phyloP scores from a whole-genome alignment of 805 yeast genomes.

The Schizosaccharomyces japonicus region DNA sequence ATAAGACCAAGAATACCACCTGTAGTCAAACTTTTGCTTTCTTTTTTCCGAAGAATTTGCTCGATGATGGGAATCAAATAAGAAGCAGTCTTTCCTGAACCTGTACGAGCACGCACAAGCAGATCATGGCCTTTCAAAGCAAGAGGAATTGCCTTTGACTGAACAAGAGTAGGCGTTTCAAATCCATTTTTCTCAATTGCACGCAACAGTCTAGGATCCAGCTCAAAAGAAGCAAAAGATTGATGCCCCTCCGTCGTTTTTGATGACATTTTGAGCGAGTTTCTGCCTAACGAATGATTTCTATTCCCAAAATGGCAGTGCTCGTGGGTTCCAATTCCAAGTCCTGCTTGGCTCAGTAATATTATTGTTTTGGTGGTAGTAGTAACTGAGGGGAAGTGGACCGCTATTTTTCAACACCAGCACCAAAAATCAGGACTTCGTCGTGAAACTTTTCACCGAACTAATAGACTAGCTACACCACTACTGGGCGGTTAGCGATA shows the following conservation, averaged over 20 bases:
- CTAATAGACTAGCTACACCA: too few species aligned
- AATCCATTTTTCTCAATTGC: conserved; percentile 58
- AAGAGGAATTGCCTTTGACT: conserved; percentile 72
- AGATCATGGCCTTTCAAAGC: conserved; percentile 81
- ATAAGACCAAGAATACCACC: conserved; percentile 33
- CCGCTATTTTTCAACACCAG: too few species aligned
- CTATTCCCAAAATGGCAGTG: too few species aligned
- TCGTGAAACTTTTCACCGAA: too few species aligned
- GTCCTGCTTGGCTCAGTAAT: too few species aligned
- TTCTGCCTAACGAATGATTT: too few species aligned
- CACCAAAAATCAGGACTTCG: too few species aligned
- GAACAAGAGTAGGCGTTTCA: conserved; percentile 71
- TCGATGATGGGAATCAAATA: conserved; percentile 73
- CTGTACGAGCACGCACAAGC: conserved; percentile 83
- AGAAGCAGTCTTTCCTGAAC: conserved; percentile 88
- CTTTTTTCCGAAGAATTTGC: conserved; percentile 27
- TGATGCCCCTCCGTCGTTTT: conserved; percentile 28
- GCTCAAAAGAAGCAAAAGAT: conserved; percentile 49
- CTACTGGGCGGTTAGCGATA: too few species aligned
- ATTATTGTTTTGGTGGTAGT: too few species aligned
- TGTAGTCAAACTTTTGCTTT: conserved; percentile 11
- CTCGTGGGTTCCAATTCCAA: too few species aligned
- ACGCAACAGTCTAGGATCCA: conserved; percentile 65
- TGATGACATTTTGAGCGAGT: neutral
- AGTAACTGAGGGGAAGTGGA: too few species aligned